Evolutionary conservation across 352 stramenopile species (phyloP).

Genomic region (Phytophthora crassamura): DNA sequence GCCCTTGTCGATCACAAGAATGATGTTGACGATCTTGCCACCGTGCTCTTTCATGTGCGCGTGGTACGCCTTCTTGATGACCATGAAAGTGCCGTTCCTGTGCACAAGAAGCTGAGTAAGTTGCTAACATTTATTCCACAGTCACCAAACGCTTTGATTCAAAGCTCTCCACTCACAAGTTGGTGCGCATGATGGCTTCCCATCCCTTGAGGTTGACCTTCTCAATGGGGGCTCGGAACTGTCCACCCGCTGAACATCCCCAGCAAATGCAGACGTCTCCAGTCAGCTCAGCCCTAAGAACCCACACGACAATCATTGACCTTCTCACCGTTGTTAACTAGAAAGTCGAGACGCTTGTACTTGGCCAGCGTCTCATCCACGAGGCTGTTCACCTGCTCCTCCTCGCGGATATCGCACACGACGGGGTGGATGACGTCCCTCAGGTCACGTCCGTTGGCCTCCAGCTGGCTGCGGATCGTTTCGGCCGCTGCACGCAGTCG

Average conservation of each 20-base stretch:
- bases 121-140: neutral
- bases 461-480: slow-evolving; percentile 61
- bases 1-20: slow-evolving; percentile 93
- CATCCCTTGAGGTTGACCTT: slow-evolving; percentile 93
- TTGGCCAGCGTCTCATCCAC: slow-evolving; percentile 76
- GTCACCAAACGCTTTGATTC: no score
- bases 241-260: slow-evolving; percentile 74
- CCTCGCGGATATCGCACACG: slow-evolving; percentile 79
- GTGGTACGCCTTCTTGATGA: slow-evolving; percentile 93
- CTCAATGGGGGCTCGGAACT: slow-evolving; percentile 91
- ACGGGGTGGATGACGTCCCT: slow-evolving; percentile 58
- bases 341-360: slow-evolving; percentile 89
- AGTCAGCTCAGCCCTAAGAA: slow-evolving; percentile 1
- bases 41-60: slow-evolving; percentile 94
- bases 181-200: slow-evolving; percentile 93
- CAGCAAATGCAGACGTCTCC: neutral
- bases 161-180: slow-evolving; percentile 59
- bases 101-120: neutral
- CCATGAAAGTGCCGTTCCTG: slow-evolving; percentile 91
- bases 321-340: slow-evolving; percentile 92
- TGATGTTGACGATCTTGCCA: slow-evolving; percentile 96
- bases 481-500: slow-evolving; percentile 62
- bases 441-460: slow-evolving; percentile 36
- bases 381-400: slow-evolving; percentile 75
- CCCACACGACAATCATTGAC: neutral